Evolutionary conservation across 169 alveolate genomes (phyloP).

Genomic region (Neospora caninum): DNA sequence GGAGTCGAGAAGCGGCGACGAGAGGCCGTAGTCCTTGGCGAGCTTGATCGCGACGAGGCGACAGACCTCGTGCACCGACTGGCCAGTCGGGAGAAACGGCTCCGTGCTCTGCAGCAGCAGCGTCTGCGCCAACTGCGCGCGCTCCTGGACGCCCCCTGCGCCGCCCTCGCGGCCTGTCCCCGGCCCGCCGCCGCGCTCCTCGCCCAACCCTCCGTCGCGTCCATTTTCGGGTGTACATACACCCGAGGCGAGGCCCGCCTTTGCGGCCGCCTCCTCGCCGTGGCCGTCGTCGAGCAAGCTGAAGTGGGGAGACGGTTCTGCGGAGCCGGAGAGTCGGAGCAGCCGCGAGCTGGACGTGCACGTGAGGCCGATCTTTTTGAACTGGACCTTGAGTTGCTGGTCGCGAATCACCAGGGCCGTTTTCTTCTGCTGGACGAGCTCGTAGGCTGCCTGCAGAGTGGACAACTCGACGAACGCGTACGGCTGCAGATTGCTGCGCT

Average conservation of each 20-base stretch:
- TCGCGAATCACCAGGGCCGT: conserved; percentile 63
- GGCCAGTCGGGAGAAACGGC: conserved; percentile 58
- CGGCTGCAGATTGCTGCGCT: conserved; percentile 56
- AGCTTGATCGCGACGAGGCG: conserved; percentile 55
- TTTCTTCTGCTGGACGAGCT: conserved; percentile 61
- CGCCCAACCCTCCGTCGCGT: not conserved
- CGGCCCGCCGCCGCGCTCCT: not conserved
- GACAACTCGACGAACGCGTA: conserved; percentile 67
- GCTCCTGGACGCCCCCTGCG: not conserved
- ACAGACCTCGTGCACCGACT: conserved; percentile 55
- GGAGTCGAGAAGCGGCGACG: conserved; percentile 33
- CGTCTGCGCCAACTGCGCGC: not conserved
- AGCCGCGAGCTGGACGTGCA: conserved; percentile 30
- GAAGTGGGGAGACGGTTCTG: not conserved
- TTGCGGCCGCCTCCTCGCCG: not conserved
- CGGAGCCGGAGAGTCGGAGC: not conserved
- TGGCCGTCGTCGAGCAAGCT: not conserved
- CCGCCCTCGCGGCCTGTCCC: not conserved
- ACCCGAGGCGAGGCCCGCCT: not conserved
- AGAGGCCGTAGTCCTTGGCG: conserved; percentile 47
- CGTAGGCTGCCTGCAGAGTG: conserved; percentile 63
- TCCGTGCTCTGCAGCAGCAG: conserved; percentile 20
- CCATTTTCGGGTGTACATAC: too few species aligned
- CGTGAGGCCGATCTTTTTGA: conserved; percentile 59
- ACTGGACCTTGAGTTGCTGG: conserved; percentile 65